Conservation (phyloP, 352 stramenopile genomes). For the Globisporangium abappressorium region DNA sequence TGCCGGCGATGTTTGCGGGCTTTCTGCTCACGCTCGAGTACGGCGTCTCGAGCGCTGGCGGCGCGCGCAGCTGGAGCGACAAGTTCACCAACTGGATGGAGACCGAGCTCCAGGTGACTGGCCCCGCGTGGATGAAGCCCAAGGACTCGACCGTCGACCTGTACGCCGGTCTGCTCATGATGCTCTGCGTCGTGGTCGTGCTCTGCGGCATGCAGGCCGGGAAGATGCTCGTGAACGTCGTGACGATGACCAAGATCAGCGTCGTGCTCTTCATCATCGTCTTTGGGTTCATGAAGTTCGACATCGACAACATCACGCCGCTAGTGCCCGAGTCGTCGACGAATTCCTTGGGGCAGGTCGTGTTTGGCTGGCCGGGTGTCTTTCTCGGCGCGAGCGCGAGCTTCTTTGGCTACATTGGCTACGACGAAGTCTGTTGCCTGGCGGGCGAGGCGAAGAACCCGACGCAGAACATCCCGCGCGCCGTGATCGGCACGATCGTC, state of each 20-base stretch:
- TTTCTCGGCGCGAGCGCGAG: slow-evolving; percentile 88
- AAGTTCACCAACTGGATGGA: slow-evolving; percentile 89
- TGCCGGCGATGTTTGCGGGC: slow-evolving; percentile 88
- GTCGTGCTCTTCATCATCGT: slow-evolving; percentile 94
- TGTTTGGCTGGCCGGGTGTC: slow-evolving; percentile 77
- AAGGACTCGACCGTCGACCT: slow-evolving; percentile 58
- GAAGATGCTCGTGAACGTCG: slow-evolving; percentile 86
- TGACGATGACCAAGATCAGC: slow-evolving; percentile 89
- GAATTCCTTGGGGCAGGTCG: slow-evolving; percentile 29
- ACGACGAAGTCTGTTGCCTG: slow-evolving; percentile 95
- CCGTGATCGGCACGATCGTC: slow-evolving; percentile 88
- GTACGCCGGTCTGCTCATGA: slow-evolving; percentile 80
- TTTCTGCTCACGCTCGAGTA: slow-evolving; percentile 93
- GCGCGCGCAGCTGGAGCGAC: slow-evolving; percentile 92
- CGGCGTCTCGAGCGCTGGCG: slow-evolving; percentile 86
- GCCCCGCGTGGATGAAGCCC: slow-evolving; percentile 66
- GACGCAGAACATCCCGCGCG: slow-evolving; percentile 80
- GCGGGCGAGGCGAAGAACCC: slow-evolving; percentile 87
- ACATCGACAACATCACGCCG: slow-evolving; percentile 77
- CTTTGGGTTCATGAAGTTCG: slow-evolving; percentile 80
- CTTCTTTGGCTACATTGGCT: slow-evolving; percentile 97
- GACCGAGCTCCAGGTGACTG: slow-evolving; percentile 42
- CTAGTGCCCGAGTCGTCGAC: slow-evolving; percentile 61
- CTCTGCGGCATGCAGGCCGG: slow-evolving; percentile 85
- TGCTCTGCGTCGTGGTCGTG: slow-evolving; percentile 58